Evolutionary conservation across 148 eudicot species (phyloP), one percentile per base, ranked within the genome.

Genomic region (Chenopodium berlandieri): DNA sequence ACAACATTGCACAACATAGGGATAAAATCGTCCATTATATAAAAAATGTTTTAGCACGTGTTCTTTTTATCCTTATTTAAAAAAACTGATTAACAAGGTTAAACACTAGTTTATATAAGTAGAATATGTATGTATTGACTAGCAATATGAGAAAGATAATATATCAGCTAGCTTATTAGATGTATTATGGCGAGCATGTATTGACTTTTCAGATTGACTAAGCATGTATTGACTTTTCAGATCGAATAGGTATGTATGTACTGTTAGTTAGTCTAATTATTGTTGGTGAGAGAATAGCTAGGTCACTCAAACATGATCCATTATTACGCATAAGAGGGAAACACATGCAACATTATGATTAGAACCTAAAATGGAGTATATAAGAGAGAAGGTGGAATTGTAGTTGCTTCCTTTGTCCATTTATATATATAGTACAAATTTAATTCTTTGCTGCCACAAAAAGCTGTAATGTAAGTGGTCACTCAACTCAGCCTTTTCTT

Each of bases 321-420:
- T 50, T 68, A 78, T 68, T 50, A 78, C 65, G 37, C 74, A 78
- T 25, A 67, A 30, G 74, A 67, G 52, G 58, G 48, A 32, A 78
- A 78, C 80, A 78, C 74, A 68, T 68, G 65, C 65, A 27, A 9
- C 63, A 17, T 78, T 48, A 66, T 66, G 63, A 66, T 78, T 66
- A 78, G 63, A 27, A 17, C 23, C 71, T 23, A 27, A 48, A 40
- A 25, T 13, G 23, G 7, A 14, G 16, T 63, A 4, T 44, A 47
- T 3, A 64, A 37, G 62, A 52, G 46, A 17, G 65, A 71, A 48
- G 74, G 73, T 67, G 80, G 73, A 14, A 27, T 16, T 78, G 46
- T 46, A 78, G 80, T 48, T 23, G 80, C 62, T 66, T 78, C 73
- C 73, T 78, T 65, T 78, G 60, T 66, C 73, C 62, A 47, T 65